Base-by-base conservation (phyloP, 148 eudicot genomes). In the Rhododendron vialii region DNA sequence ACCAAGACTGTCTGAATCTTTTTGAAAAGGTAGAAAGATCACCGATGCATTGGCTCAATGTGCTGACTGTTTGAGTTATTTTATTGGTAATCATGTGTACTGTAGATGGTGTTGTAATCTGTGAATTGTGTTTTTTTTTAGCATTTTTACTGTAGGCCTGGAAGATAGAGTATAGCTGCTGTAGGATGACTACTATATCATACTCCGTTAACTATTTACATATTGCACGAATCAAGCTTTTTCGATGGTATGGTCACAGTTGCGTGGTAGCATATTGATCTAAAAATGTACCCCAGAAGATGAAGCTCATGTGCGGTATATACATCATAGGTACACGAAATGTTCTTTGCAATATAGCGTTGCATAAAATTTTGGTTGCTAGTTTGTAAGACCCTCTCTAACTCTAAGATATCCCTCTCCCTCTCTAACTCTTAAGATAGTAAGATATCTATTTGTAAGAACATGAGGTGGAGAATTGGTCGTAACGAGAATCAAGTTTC, bases 1-100 rank as follows among this genome's bases (percentile, higher is more conserved):
- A 97, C 89, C 98, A 97, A 90, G 93, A 90, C 88, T 97, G 99
- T 89, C 93, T 95, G 74, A 92, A 94, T 93, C 95, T 97, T 82
- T 95, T 97, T 88, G 98, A 97, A 87, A 97, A 95, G 96, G 99
- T 97, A 88, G 48, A 38, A 69, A 57, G 2, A 85, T 77, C 41
- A 47, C 35, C 45, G 26, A 53, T 85, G 47, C 81, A 76, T 36
- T 75, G n/a, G 82, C 61, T 67, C 67, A 61, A 83, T 63, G 38
- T 45, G 82, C 78, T 35, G 36, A 53, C 26, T 45, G 63, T 50
- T n/a, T 41, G 17, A 41, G 82, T 38, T 10, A 82, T 86, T 57
- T 48, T 45, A 17, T 41, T 36, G 6, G 17, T 85, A 35, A 3
- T 28, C 24, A n/a, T 6, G 2, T 53, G 47, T 36, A 12, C 38